Percentiles rank a stretch among this genome's conserved stretches.
phyloP scores from a whole-genome alignment of 176 grass and related monocot genomes.

The Tuctoria greenei region DNA sequence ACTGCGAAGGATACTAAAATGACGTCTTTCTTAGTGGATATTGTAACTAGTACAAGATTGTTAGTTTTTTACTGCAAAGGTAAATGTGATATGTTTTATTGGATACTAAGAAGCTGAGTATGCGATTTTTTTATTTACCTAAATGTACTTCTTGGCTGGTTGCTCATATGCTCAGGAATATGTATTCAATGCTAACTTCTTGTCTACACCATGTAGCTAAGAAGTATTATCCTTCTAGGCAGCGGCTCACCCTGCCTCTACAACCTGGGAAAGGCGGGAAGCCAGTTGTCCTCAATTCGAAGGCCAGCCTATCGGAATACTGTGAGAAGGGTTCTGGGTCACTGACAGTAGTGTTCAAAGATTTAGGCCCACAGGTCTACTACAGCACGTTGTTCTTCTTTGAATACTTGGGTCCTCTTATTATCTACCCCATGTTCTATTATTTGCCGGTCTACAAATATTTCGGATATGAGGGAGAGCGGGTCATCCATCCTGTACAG shows the following conservation, averaged over 20 bases:
- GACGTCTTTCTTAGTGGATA: neutral
- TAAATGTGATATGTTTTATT: conserved; percentile 2
- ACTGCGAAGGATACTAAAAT: neutral
- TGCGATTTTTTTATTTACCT: neutral
- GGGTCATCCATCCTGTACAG: conserved; percentile 70
- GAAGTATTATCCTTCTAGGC: conserved; percentile 82
- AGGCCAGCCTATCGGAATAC: conserved; percentile 69
- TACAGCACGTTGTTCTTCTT: conserved; percentile 95
- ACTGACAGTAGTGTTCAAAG: conserved; percentile 85
- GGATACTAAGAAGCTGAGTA: no score
- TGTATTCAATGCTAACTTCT: neutral
- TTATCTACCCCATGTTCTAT: conserved; percentile 93
- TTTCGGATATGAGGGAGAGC: conserved; percentile 67
- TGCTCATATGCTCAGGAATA: neutral
- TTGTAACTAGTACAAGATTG: conserved; percentile 2
- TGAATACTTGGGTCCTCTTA: conserved; percentile 81
- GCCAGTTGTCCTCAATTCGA: conserved; percentile 68
- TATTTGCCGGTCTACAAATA: conserved; percentile 81
- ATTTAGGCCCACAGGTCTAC: conserved; percentile 77
- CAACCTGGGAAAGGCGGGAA: conserved; percentile 61
- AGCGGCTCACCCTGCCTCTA: conserved; percentile 70
- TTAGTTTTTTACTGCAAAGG: neutral
- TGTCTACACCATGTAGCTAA: conserved; percentile 56
- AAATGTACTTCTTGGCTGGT: conserved; percentile 20
- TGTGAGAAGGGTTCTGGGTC: conserved; percentile 63